These are phyloP conservation scores for Heliamphora pulchella DNA, from an alignment of 179 eudicot genomes.

Conservation along the genomic window DNA sequence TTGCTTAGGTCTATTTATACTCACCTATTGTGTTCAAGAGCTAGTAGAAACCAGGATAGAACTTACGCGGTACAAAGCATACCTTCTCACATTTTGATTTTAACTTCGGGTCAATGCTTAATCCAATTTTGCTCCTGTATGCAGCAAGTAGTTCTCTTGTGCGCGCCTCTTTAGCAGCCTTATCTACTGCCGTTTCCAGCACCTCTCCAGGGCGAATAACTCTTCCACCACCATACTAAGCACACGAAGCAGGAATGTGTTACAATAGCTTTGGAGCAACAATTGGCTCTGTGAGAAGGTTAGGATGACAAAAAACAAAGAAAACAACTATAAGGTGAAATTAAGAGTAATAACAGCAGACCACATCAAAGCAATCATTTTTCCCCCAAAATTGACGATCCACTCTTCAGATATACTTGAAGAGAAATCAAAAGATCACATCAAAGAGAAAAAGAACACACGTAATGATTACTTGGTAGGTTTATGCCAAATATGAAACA, in stretches of 20 bases:
- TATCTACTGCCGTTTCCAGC: slow-evolving; percentile 67
- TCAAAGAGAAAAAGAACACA: not conserved
- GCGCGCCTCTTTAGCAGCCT: slow-evolving; percentile 68
- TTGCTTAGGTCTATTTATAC: too few relatives aligned
- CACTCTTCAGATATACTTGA: not conserved
- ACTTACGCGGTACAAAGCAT: slow-evolving; percentile 15
- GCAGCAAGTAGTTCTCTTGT: slow-evolving; percentile 63
- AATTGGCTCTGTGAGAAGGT: not conserved
- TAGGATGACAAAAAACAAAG: not conserved
- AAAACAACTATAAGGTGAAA: not conserved
- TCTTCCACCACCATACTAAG: slow-evolving; percentile 89
- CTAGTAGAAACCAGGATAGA: too few relatives aligned
- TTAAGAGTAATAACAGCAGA: not conserved
- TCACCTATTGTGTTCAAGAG: too few relatives aligned
- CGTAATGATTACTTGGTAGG: not conserved
- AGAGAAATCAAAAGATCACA: not conserved
- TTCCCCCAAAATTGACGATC: not conserved
- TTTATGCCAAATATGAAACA: not conserved
- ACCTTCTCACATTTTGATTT: slow-evolving; percentile 77
- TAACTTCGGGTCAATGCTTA: slow-evolving; percentile 62
- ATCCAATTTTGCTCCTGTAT: slow-evolving; percentile 49
- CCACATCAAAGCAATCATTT: not conserved
- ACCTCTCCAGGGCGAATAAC: slow-evolving; percentile 71
- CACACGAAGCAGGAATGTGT: not conserved
- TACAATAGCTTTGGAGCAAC: not conserved